phyloP scores from a whole-genome alignment of 1,284 basidiomycete genomes.

The Xanthoconium separans region DNA sequence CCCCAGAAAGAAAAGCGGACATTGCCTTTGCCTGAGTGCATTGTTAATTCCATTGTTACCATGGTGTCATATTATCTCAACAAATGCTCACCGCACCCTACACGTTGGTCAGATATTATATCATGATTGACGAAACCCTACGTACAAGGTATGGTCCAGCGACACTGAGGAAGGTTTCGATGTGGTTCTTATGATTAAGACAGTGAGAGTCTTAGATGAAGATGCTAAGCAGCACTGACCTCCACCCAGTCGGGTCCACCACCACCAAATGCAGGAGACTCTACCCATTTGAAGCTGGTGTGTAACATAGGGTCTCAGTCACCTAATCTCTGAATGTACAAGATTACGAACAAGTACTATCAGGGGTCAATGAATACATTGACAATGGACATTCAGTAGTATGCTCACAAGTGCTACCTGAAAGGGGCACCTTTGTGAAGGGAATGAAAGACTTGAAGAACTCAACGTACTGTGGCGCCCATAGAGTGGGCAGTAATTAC shows the following conservation, averaged over 20 bases:
- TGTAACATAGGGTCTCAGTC: slow-evolving; percentile 4
- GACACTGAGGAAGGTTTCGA: slow-evolving; percentile 81
- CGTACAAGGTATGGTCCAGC: slow-evolving; percentile 85
- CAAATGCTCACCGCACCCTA: slow-evolving; percentile 67
- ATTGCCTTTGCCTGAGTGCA: slow-evolving; percentile 81
- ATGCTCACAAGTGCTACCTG: slow-evolving; percentile 54
- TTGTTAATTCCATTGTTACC: background rate
- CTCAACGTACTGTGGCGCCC: slow-evolving; percentile 70
- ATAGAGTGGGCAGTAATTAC: slow-evolving; percentile 90
- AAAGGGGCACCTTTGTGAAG: background rate
- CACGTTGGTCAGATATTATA: slow-evolving; percentile 2
- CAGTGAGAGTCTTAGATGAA: background rate
- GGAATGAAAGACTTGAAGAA: background rate
- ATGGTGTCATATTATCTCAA: background rate
- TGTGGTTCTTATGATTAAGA: slow-evolving; percentile 50
- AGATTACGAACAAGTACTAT: slow-evolving; percentile 63
- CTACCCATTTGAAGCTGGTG: slow-evolving; percentile 92
- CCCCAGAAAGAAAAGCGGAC: slow-evolving; percentile 91
- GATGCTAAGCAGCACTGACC: slow-evolving; percentile 38
- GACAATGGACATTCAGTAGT: background rate
- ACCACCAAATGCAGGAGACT: slow-evolving; percentile 80
- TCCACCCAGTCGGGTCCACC: slow-evolving; percentile 94
- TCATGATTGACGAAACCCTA: background rate
- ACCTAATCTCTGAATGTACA: background rate
- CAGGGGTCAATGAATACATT: slow-evolving; percentile 9